These are phyloP conservation scores for Laguncularia racemosa DNA, from an alignment of 345 rosid species.

Conservation along the genomic window DNA sequence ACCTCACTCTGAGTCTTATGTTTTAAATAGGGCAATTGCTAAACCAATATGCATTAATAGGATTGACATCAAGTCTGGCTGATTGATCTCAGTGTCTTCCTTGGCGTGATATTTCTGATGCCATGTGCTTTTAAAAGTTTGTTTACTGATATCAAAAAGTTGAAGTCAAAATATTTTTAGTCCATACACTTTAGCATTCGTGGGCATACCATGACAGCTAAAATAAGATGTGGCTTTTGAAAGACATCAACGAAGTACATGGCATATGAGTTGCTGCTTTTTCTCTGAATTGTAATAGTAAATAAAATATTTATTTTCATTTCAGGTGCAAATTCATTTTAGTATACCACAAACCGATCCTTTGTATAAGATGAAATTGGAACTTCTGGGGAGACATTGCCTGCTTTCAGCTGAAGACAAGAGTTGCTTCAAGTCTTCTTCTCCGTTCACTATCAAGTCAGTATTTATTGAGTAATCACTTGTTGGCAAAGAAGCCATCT, in stretches of 20 bases:
- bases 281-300: not conserved
- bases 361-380: constrained; percentile 41
- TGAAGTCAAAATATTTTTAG: too few species aligned
- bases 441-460: constrained; percentile 58
- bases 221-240: too few species aligned
- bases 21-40: too few species aligned
- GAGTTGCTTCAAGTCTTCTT: constrained; percentile 28
- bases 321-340: constrained; percentile 54
- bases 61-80: too few species aligned
- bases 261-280: too few species aligned
- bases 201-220: too few species aligned
- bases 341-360: constrained; percentile 38
- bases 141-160: not conserved
- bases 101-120: too few species aligned
- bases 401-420: constrained; percentile 28
- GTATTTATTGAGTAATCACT: constrained; percentile 22
- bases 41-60: too few species aligned
- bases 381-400: constrained; percentile 41
- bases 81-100: too few species aligned
- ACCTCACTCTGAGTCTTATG: too few species aligned
- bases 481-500: not conserved
- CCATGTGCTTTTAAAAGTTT: not conserved
- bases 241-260: too few species aligned
- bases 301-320: constrained; percentile 14
- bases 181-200: too few species aligned